These are phyloP conservation scores for Ophiosphaerella narmari DNA, from an alignment of 2,329 filamentous ascomycete species.

Conservation along the genomic window DNA sequence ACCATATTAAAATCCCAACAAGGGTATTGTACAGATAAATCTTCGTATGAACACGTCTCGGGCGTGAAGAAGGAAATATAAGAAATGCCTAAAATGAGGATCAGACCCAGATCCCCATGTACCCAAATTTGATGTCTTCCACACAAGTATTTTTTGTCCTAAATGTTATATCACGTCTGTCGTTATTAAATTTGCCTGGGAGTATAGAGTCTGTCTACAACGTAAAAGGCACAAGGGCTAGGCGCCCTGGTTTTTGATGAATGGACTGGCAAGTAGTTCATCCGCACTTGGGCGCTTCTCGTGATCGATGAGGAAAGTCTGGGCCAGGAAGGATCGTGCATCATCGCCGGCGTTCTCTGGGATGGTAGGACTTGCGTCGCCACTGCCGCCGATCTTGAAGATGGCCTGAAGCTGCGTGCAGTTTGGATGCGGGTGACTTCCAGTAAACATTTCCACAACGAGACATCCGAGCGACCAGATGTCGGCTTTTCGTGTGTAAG, in stretches of 20 bases:
- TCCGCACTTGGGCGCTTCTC: conserved; percentile 90
- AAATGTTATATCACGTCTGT: conserved; percentile 7
- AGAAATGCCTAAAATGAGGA: neutral
- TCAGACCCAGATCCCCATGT: neutral
- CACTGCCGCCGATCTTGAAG: conserved; percentile 89
- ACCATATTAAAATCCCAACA: conserved; percentile 1
- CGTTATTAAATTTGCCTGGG: neutral
- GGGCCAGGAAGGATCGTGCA: conserved; percentile 78
- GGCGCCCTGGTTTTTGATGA: conserved; percentile 69
- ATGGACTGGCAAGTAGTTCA: conserved; percentile 82
- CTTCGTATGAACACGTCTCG: conserved; percentile 17
- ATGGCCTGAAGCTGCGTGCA: conserved; percentile 97
- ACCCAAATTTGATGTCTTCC: neutral
- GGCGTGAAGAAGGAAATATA: conserved; percentile 10
- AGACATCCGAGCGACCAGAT: conserved; percentile 98
- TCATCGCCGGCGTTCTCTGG: conserved; percentile 85
- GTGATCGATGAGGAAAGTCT: conserved; percentile 96
- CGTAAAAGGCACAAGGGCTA: conserved; percentile 15
- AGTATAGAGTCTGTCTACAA: conserved; percentile 1
- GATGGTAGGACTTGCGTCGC: conserved; percentile 83
- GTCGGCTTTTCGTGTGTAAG: conserved; percentile 96
- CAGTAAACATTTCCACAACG: conserved; percentile 99
- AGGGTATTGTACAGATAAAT: conserved; percentile 17
- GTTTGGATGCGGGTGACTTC: conserved; percentile 93
- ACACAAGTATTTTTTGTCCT: conserved; percentile 7